Evolutionary conservation across 1,139 yeast genomes (phyloP), one percentile per base, ranked within the genome.

Genomic region (Yamadazyma spencermartinsiae): DNA sequence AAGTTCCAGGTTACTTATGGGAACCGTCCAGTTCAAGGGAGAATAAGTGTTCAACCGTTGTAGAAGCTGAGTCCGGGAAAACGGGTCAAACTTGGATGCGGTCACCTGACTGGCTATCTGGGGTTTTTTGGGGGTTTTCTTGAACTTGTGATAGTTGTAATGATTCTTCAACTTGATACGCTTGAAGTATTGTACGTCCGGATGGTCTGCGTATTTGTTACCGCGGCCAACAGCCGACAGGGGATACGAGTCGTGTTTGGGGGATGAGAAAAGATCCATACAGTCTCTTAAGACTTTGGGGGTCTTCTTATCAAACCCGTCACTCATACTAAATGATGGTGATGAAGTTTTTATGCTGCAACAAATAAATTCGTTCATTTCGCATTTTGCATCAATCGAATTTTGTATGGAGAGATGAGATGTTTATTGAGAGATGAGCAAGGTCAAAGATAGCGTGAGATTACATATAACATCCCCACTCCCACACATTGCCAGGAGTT

Each of bases 141-240:
- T 64, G 14, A 57, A 53, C 35, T 56, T 60, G 43, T 69, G 75
- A 44, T 67, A 68, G 15, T 54, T 52, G 43, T 51, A 70, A 44
- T 69, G 74, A 48, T 69, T 61, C 36, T 62, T 62, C 5, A 53
- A 42, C 44, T 70, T 69, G 14, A 70, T 59, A 17, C 52, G 50
- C 34, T 61, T 63, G 45, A 70, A 70, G 51, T 60, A 68, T 46
- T 63, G 68, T 35, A 69, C 60, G 45, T 67, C 73, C 2, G 75
- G 73, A 45, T 70, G 72, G 10, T 49, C 51, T 19, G 41, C 35
- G 33, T 47, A 56, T 21, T 49, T 54, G 4, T 45, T 47, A 24
- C 32, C 40, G 3, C 35, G 34, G n/a, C 45, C 50, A 4, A 41
- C 33, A 3, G 50, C 46, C 8, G 29, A 20, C 9, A 42, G 34